These are phyloP conservation scores for Crithidia bombi DNA, from an alignment of 208 protist species.

Conservation along the genomic window DNA sequence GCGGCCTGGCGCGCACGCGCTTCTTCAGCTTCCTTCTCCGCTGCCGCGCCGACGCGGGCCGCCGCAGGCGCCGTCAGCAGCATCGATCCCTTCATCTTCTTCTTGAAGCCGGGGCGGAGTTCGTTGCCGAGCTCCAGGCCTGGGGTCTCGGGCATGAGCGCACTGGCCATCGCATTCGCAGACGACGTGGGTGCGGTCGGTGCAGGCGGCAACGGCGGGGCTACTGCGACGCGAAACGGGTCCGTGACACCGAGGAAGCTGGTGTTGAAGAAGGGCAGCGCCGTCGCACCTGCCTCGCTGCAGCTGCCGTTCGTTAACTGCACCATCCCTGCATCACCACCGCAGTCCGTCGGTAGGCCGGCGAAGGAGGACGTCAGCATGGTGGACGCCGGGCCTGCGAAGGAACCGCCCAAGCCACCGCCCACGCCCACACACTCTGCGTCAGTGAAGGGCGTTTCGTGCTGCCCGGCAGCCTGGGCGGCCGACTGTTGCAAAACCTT, in stretches of 20 bases:
- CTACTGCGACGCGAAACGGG: neutral
- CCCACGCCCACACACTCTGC: neutral
- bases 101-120: neutral
- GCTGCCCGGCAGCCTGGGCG: neutral
- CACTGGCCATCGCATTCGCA: conserved; percentile 9
- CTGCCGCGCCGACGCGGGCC: conserved; percentile 16
- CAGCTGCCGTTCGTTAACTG: neutral
- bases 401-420: neutral
- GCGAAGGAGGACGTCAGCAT: conserved; percentile 8
- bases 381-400: conserved; percentile 12
- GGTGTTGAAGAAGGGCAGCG: conserved; percentile 2
- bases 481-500: conserved; percentile 28
- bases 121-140: conserved; percentile 13
- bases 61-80: conserved; percentile 33
- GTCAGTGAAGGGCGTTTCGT: neutral
- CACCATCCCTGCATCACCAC: neutral
- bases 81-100: conserved; percentile 39
- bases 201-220: neutral
- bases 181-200: neutral
- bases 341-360: neutral
- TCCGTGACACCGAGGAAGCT: conserved; percentile 18
- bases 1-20: neutral
- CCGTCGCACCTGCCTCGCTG: neutral
- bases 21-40: conserved; percentile 2
- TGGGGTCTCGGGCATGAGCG: conserved; percentile 6